phyloP scores from a whole-genome alignment of 2,329 filamentous ascomycete genomes.

The Colletotrichum abscissum region DNA sequence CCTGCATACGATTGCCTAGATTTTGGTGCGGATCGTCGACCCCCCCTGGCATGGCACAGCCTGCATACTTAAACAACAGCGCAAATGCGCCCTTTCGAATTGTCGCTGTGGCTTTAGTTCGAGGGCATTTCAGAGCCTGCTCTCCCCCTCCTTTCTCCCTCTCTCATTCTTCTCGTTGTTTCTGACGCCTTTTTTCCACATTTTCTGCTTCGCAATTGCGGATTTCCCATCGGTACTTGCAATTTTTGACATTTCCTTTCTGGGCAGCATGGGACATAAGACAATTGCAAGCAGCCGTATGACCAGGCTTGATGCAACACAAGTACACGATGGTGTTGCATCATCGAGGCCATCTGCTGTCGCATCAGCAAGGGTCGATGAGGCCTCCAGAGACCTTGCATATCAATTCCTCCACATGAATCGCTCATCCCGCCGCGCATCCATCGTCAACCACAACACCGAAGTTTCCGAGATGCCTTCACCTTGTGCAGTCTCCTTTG shows the following conservation, averaged over 20 bases:
- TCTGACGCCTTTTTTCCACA: background rate
- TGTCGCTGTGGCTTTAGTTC: background rate
- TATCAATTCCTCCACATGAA: slow-evolving; percentile 18
- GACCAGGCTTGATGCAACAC: background rate
- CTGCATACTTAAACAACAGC: slow-evolving; percentile 17
- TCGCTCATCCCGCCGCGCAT: slow-evolving; percentile 1
- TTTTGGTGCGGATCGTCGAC: background rate
- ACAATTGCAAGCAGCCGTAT: background rate
- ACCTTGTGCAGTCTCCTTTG: background rate
- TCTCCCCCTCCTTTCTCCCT: background rate
- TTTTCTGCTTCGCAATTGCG: slow-evolving; percentile 10
- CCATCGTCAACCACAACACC: background rate
- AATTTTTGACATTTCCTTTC: background rate
- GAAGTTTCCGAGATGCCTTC: background rate
- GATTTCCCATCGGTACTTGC: background rate
- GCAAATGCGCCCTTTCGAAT: slow-evolving; percentile 21
- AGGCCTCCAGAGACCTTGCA: slow-evolving; percentile 20
- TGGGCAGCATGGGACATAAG: slow-evolving; percentile 8
- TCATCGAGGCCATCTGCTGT: background rate
- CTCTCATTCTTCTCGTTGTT: background rate
- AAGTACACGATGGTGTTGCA: background rate
- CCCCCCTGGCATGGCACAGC: slow-evolving; percentile 18
- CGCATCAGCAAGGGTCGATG: background rate
- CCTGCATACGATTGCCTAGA: background rate
- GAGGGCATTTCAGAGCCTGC: background rate